Evolutionary conservation across 2,329 filamentous ascomycete genomes (phyloP).

Genomic region (Aspergillus sp.): DNA sequence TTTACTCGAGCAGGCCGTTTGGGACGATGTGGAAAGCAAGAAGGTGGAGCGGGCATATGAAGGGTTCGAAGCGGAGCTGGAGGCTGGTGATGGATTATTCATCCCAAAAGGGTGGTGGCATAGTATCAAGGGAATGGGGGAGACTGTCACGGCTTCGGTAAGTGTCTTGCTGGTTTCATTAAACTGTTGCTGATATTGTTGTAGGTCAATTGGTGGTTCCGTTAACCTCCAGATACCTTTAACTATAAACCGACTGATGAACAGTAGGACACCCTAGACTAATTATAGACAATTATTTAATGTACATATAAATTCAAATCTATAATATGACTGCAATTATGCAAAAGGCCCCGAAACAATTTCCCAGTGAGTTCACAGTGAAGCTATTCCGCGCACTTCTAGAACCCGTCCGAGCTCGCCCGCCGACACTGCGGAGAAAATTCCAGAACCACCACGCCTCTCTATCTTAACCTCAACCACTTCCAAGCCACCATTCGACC

Average conservation of each 20-base stretch:
- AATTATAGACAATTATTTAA: background rate
- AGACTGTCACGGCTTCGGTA: conserved; percentile 60
- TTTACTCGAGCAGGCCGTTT: conserved; percentile 68
- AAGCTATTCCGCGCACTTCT: background rate
- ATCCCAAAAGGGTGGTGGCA: conserved; percentile 88
- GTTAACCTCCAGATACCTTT: background rate
- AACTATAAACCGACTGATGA: background rate
- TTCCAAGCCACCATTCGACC: background rate
- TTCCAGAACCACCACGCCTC: conserved; percentile 2
- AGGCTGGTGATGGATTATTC: conserved; percentile 69
- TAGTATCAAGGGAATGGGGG: conserved; percentile 67
- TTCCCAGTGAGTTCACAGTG: background rate
- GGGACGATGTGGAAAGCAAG: conserved; percentile 50
- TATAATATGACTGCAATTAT: background rate
- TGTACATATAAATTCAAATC: background rate
- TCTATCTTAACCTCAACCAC: background rate
- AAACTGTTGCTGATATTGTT: conserved; percentile 68
- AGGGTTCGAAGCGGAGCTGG: conserved; percentile 56
- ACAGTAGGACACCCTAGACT: background rate
- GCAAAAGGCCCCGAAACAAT: background rate
- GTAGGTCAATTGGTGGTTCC: background rate
- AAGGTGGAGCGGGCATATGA: conserved; percentile 22
- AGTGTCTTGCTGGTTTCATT: conserved; percentile 33
- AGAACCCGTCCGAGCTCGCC: background rate
- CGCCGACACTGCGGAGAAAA: conserved; percentile 1